phyloP scores from a whole-genome alignment of 345 rosid genomes.

The Bruguiera sexangula region DNA sequence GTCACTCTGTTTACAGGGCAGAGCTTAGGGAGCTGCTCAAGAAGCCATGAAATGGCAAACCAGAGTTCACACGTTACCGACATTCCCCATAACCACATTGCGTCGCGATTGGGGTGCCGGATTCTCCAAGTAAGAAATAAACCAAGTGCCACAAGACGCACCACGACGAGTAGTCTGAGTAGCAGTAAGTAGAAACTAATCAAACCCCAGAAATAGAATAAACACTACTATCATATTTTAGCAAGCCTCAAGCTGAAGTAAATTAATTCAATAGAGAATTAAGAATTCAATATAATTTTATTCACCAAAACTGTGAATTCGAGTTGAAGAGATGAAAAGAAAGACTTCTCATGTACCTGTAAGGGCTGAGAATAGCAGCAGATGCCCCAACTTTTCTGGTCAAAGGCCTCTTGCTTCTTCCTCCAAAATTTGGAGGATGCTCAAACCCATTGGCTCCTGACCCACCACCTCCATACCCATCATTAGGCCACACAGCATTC shows the following conservation, averaged over 20 bases:
- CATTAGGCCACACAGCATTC: conserved; percentile 80
- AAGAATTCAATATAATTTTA: no score
- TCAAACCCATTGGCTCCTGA: conserved; percentile 59
- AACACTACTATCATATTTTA: no score
- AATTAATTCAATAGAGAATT: no score
- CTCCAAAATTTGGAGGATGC: conserved; percentile 64
- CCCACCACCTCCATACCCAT: conserved; percentile 58
- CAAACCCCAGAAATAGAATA: background rate
- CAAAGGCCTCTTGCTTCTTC: conserved; percentile 54
- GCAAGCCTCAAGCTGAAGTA: no score
- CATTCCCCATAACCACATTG: conserved; percentile 80
- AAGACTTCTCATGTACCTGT: conserved; percentile 38
- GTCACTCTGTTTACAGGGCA: conserved; percentile 71
- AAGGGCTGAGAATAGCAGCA: conserved; percentile 68
- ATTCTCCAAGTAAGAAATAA: conserved; percentile 70
- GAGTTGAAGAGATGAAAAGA: background rate
- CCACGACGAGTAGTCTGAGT: conserved; percentile 49
- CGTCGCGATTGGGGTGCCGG: conserved; percentile 62
- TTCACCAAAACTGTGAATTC: no score
- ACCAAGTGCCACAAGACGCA: conserved; percentile 62
- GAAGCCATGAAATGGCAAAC: conserved; percentile 80
- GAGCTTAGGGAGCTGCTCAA: conserved; percentile 77
- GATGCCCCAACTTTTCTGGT: conserved; percentile 62
- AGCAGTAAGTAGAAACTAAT: conserved; percentile 1
- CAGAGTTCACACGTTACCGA: conserved; percentile 70